Base-by-base conservation (phyloP, 1,284 basidiomycete species). In the Phaffia rhodozyma region DNA sequence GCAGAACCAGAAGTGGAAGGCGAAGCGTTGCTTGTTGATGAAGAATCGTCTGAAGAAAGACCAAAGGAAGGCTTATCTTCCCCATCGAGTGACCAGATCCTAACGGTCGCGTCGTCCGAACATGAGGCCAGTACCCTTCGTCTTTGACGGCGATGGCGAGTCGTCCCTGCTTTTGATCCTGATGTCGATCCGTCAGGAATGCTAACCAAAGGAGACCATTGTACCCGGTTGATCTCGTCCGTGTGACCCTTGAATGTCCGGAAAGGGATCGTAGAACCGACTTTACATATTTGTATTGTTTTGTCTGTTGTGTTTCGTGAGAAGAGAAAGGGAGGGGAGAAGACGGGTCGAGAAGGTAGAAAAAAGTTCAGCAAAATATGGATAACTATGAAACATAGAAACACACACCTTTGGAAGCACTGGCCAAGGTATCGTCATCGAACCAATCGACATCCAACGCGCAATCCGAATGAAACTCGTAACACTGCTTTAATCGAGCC, bases 171-270 rank as follows among this genome's bases (percentile, higher is more conserved):
- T 30, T 18, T 16, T 43, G 38, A 43, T 16, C 38, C 38, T 16
- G 38, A 43, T 43, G 38, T 43, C 38, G 38, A 43, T 7, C 38
- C 38, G 6, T 43, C 38, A 16, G 38, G 54, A 32, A 48, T 23
- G 58, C 48, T 5, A 32, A 52, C 48, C 23, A n/a, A 34, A 20
- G 59, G 63, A 20, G 59, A 56, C 29, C 56, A 64, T 16, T 47
- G 25, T 16, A 65, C 59, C 18, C 63, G 58, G 56, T 66, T 66
- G 64, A 66, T 55, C 38, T 66, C 64, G 55, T 66, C 64, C 13
- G 54, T 57, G 52, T 66, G 64, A 9, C 64, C 64, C 23, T 54
- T 34, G 53, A 66, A 62, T 6, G 64, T 57, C 21, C 64, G 56
- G 56, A 62, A 30, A 6, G 64, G 64, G 2, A 53, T 66, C 2